These are phyloP conservation scores for Aspergillus tanneri DNA, from an alignment of 2,329 filamentous ascomycete genomes.

Conservation along the genomic window DNA sequence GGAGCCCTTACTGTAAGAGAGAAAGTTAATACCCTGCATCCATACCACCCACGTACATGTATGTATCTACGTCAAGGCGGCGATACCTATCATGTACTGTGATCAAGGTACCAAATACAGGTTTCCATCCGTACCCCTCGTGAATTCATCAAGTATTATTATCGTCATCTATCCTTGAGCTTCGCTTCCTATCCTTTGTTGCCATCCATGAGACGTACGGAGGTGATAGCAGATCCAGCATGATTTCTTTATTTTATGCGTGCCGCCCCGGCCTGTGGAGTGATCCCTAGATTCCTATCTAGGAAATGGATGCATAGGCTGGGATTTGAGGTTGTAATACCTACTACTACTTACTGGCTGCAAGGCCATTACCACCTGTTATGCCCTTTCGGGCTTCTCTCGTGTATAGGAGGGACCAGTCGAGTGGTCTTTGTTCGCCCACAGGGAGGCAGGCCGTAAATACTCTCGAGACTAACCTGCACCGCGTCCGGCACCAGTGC, in stretches of 20 bases:
- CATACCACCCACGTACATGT: constrained; percentile 1
- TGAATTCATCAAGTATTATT: neutral
- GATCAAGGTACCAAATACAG: neutral
- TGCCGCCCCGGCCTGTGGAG: neutral
- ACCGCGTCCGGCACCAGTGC: constrained; percentile 20
- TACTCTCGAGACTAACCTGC: constrained; percentile 10
- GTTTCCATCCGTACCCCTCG: neutral
- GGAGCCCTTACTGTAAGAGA: constrained; percentile 22
- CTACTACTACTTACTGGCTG: too few species aligned
- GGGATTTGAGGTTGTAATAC: neutral
- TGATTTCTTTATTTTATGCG: neutral
- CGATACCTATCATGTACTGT: constrained; percentile 1
- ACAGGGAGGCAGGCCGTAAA: neutral
- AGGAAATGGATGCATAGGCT: neutral
- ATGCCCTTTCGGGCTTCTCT: neutral
- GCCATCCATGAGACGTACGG: neutral
- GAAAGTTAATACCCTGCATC: constrained; percentile 19
- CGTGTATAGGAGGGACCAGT: constrained; percentile 3
- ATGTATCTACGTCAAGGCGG: constrained; percentile 2
- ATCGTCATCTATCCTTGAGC: too few species aligned
- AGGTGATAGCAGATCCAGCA: neutral
- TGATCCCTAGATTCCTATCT: constrained; percentile 3
- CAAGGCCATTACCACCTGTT: neutral
- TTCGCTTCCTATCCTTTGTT: too few species aligned
- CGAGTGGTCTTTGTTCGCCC: constrained; percentile 5